These are phyloP conservation scores for Claviceps digitariae DNA, from an alignment of 2,329 filamentous ascomycete genomes.

Conservation along the genomic window DNA sequence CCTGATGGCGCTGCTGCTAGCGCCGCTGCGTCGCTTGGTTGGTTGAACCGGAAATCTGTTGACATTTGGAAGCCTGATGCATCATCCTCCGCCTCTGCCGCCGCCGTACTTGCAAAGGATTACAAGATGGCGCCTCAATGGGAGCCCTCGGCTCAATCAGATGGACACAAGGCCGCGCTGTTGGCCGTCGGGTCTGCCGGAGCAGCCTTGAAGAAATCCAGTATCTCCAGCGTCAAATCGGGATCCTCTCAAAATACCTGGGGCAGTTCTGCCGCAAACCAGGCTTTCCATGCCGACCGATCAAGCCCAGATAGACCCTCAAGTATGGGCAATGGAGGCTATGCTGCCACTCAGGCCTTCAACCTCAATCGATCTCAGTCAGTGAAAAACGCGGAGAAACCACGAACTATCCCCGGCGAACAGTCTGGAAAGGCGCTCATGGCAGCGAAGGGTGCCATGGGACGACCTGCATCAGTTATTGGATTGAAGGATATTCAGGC, in stretches of 20 bases:
- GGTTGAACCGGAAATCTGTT: conserved; percentile 52
- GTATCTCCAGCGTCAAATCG: conserved; percentile 3
- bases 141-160: conserved; percentile 49
- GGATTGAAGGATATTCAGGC: conserved; percentile 6
- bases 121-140: conserved; percentile 36
- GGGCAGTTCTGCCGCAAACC: conserved; percentile 57
- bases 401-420: conserved; percentile 29
- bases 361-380: conserved; percentile 19
- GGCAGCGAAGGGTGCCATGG: conserved; percentile 66
- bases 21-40: conserved; percentile 61
- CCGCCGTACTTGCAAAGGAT: conserved; percentile 29
- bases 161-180: conserved; percentile 62
- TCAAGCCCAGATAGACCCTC: conserved; percentile 8
- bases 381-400: conserved; percentile 10
- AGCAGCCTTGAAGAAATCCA: conserved; percentile 16
- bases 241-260: conserved; percentile 21
- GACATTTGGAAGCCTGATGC: conserved; percentile 54
- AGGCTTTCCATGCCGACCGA: conserved; percentile 41
- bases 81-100: conserved; percentile 34
- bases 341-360: conserved; percentile 25
- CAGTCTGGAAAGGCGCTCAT: conserved; percentile 42
- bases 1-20: conserved; percentile 49
- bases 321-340: conserved; percentile 13
- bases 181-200: conserved; percentile 37
- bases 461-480: conserved; percentile 8